phyloP scores from a whole-genome alignment of 495 filamentous ascomycete species.

The Penicillium riverlandense region DNA sequence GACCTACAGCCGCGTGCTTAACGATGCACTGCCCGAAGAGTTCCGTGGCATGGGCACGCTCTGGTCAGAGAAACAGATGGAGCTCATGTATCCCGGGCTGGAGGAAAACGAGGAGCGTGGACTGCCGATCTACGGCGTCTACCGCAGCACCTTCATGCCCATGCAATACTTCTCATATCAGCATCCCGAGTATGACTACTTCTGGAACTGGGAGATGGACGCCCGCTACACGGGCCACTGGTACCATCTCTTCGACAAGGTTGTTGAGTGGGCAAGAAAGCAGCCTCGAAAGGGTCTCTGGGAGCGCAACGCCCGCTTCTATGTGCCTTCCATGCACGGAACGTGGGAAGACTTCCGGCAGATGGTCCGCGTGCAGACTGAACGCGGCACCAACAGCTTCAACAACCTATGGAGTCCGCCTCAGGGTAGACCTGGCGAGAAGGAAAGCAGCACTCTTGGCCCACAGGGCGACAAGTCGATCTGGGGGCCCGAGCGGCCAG shows the following conservation, averaged over 20 bases:
- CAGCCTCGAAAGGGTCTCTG: conserved; percentile 89
- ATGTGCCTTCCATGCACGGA: conserved; percentile 81
- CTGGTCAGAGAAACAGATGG: conserved; percentile 91
- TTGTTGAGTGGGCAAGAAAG: conserved; percentile 65
- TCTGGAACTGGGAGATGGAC: conserved; percentile 99
- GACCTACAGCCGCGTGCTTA: conserved; percentile 56
- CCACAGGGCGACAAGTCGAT: conserved; percentile 62
- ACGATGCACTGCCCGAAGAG: conserved; percentile 69
- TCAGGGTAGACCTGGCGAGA: conserved; percentile 26
- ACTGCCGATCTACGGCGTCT: conserved; percentile 81
- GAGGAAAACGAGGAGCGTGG: conserved; percentile 64
- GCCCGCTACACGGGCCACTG: conserved; percentile 93
- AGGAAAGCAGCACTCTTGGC: conserved; percentile 28
- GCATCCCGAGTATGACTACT: conserved; percentile 90
- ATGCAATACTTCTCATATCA: conserved; percentile 85
- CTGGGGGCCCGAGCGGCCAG: conserved; percentile 78
- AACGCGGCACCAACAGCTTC: conserved; percentile 66
- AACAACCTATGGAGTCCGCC: conserved; percentile 60
- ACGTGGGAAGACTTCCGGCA: conserved; percentile 89
- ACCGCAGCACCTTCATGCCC: conserved; percentile 87
- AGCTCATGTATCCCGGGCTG: conserved; percentile 75
- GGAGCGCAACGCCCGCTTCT: conserved; percentile 91
- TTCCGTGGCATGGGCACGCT: conserved; percentile 84
- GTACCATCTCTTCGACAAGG: conserved; percentile 77
- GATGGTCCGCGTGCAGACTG: conserved; percentile 84